Evolutionary conservation across 2,329 filamentous ascomycete species (phyloP), one percentile per base, ranked within the genome.

Genomic region (Grosmannia huntii): DNA sequence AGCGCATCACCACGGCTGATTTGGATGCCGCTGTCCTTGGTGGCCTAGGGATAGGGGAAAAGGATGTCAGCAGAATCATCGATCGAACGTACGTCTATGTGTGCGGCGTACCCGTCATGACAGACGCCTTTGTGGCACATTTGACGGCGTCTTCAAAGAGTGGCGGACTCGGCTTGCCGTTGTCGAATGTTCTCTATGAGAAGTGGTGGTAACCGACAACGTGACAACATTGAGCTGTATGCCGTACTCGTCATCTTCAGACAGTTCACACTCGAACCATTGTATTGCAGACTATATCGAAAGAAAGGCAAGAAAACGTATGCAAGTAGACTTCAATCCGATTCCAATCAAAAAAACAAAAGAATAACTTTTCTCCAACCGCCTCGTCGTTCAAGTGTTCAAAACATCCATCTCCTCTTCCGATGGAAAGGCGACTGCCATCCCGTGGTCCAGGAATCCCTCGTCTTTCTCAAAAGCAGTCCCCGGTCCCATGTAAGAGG

Each of bases 91-190:
- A 57, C 4, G 80, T 82, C 14, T 89, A 88, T 67, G 70, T 89
- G 0, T 89, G 86, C 65, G 86, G 86, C 1, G 78, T 85, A 16
- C 83, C 83, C 12, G 64, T 65, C 3, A 89, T 89, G 85, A 88
- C 84, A 1, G 86, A 89, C 66, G 75, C 79, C 55, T 76, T 87
- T 63, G 81, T 85, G 0, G 69, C 72, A 23, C 69, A 76, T 23
- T 64, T 81, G 10, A 73, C 69, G 3, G 67, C 69, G 2, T 55
- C 63, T 0, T n/a, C 4, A 7, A 14, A 14, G 14, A 21, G 36
- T 2, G 60, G 59, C 0, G 68, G 67, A 0, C 53, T 67, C 1
- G 64, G 63, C 1, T 62, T 73, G 56, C 61, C 66, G 2, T n/a
- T 57, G 7, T 48, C 64, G 2, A 65, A 67, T 50, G 67, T 73